Percentiles rank a stretch among this genome's conserved stretches.
Conservation (phyloP, 176 grass and related monocot genomes). For the Tillandsia leiboldiana region DNA sequence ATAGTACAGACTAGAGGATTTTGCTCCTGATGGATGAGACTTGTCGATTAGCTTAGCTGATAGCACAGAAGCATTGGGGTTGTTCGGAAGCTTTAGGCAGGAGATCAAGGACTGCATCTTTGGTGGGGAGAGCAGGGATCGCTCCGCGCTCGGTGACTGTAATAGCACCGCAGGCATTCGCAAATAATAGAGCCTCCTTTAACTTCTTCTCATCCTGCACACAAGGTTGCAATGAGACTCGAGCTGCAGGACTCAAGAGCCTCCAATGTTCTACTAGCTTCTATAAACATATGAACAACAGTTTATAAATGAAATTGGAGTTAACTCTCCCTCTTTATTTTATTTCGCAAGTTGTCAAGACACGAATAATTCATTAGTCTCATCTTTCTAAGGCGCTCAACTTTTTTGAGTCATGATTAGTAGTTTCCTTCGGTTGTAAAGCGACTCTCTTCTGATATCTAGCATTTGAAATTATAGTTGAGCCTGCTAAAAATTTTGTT, state of each 20-base stretch:
- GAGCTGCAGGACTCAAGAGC: no score
- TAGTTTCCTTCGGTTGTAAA: no score
- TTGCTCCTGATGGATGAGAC: neutral
- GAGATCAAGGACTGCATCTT: neutral
- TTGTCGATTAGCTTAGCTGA: neutral
- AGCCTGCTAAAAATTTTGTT: no score
- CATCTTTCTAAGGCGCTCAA: no score
- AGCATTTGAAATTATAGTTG: no score
- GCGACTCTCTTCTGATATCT: no score
- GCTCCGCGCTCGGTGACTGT: slow-evolving; percentile 18
- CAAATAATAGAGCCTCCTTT: slow-evolving; percentile 9
- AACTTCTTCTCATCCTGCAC: slow-evolving; percentile 15
- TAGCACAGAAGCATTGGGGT: neutral
- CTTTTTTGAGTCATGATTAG: no score
- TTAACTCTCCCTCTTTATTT: no score
- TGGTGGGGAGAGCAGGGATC: slow-evolving; percentile 15
- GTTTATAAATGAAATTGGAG: neutral
- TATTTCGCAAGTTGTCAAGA: no score
- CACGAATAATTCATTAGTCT: no score
- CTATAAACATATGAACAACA: neutral
- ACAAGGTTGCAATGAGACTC: neutral
- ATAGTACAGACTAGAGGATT: neutral
- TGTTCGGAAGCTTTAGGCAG: neutral
- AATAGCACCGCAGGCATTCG: slow-evolving; percentile 16
- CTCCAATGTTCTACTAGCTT: neutral